Evolutionary conservation across 805 yeast genomes (phyloP).

Genomic region (Starmerella bombicola): DNA sequence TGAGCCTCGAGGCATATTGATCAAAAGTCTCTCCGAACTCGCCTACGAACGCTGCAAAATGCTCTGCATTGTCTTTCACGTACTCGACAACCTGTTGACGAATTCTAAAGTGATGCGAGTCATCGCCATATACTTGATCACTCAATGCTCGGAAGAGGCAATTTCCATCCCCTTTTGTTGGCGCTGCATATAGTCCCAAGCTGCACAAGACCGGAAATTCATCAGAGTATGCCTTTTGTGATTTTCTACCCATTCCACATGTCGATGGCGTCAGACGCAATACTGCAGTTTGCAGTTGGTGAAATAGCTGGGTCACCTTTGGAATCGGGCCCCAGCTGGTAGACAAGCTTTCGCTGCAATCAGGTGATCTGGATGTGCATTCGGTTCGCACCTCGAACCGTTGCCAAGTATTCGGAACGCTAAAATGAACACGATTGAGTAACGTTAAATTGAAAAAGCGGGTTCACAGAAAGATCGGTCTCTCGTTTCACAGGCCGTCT

Average conservation of each 20-base stretch:
- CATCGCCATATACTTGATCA: conserved; percentile 33
- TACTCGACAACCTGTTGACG: conserved; percentile 28
- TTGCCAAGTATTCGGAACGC: too few species aligned
- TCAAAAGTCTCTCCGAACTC: conserved; percentile 30
- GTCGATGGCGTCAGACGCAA: too few species aligned
- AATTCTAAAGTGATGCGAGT: conserved; percentile 25
- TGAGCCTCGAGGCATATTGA: conserved; percentile 27
- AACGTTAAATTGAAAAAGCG: too few species aligned
- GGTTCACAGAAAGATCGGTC: too few species aligned
- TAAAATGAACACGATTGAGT: too few species aligned
- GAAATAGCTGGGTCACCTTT: too few species aligned
- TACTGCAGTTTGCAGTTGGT: too few species aligned
- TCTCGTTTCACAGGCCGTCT: too few species aligned
- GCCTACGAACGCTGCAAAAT: conserved; percentile 28
- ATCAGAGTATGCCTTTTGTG: conserved; percentile 11
- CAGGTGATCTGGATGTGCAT: too few species aligned
- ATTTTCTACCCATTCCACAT: conserved; percentile 14
- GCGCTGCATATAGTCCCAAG: conserved; percentile 30
- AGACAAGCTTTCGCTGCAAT: too few species aligned
- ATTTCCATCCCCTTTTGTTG: conserved; percentile 34
- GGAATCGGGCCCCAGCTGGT: too few species aligned
- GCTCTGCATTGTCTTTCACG: conserved; percentile 25
- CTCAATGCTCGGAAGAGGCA: conserved; percentile 34
- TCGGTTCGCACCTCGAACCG: too few species aligned
- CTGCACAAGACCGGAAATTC: conserved; percentile 30